These are phyloP conservation scores for Sonneratia alba DNA, from an alignment of 345 rosid genomes.

Conservation along the genomic window DNA sequence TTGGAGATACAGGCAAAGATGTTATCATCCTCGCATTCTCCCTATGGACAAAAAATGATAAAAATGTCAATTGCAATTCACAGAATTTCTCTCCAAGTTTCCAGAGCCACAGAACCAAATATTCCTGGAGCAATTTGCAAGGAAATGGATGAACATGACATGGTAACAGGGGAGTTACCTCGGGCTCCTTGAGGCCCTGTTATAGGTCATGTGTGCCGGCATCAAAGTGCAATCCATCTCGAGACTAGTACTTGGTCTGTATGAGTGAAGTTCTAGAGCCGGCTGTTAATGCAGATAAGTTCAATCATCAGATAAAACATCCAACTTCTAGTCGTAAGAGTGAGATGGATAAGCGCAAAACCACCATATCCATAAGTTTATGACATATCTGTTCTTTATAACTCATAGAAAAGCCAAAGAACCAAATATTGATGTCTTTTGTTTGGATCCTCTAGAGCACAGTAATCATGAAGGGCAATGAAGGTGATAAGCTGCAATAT, in stretches of 20 bases:
- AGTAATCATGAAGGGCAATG: not conserved
- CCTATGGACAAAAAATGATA: constrained; percentile 19
- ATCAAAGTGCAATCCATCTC: constrained; percentile 43
- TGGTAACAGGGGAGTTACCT: constrained; percentile 30
- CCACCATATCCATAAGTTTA: not conserved
- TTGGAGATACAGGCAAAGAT: constrained; percentile 85
- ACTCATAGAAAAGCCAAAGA: not conserved
- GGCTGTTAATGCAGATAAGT: constrained; percentile 41
- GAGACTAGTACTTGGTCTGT: constrained; percentile 27
- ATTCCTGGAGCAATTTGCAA: not conserved
- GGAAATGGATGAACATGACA: not conserved
- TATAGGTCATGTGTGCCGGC: constrained; percentile 21
- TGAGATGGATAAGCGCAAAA: not conserved
- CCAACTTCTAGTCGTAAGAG: not conserved
- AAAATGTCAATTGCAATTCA: not conserved
- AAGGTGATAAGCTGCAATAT: not conserved
- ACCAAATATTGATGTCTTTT: not conserved
- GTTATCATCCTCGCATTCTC: constrained; percentile 59
- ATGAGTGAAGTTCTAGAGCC: constrained; percentile 43
- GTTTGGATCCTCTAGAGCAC: not conserved
- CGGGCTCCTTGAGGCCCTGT: constrained; percentile 40
- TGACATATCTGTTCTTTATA: not conserved
- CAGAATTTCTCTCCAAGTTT: not conserved
- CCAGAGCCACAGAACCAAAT: not conserved
- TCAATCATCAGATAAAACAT: not conserved